A percentile compares a stretch with the other conserved stretches of the same genome.
phyloP scores from a whole-genome alignment of 805 yeast genomes.

The Wickerhamiella slavikovae region DNA sequence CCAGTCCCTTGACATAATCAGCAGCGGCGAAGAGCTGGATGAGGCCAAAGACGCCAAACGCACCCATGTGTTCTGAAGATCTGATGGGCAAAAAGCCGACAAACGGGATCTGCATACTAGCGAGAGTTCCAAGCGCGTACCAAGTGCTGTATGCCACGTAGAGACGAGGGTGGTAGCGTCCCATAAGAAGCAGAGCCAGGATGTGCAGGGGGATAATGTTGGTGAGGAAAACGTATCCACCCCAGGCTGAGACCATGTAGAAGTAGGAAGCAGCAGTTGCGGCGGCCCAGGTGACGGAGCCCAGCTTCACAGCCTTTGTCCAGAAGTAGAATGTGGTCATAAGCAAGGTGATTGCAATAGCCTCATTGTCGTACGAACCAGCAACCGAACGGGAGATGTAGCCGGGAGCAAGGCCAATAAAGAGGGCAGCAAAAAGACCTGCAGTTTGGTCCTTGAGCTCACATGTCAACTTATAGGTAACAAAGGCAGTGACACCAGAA shows the following conservation, averaged over 20 bases:
- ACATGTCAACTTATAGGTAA: slow-evolving; percentile 66
- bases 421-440: slow-evolving; percentile 78
- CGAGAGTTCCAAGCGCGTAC: slow-evolving; percentile 94
- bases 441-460: slow-evolving; percentile 84
- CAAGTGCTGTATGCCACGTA: slow-evolving; percentile 89
- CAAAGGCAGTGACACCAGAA: slow-evolving; percentile 77
- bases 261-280: slow-evolving; percentile 77
- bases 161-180: slow-evolving; percentile 64
- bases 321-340: slow-evolving; percentile 92
- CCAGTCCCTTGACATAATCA: slow-evolving; percentile 52
- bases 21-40: slow-evolving; percentile 80
- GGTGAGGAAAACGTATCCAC: slow-evolving; percentile 97
- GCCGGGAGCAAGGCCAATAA: slow-evolving; percentile 97
- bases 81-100: slow-evolving; percentile 94
- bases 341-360: slow-evolving; percentile 86
- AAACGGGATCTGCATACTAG: slow-evolving; percentile 98
- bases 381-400: slow-evolving; percentile 97
- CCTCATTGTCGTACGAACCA: slow-evolving; percentile 97
- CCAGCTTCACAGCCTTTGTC: slow-evolving; percentile 85
- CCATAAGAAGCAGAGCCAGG: slow-evolving; percentile 79
- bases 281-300: slow-evolving; percentile 69
- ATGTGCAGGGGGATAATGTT: slow-evolving; percentile 92
- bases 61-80: slow-evolving; percentile 96
- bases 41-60: slow-evolving; percentile 90
- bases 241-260: slow-evolving; percentile 99